Base-by-base conservation (phyloP, 805 yeast genomes). In the Dipodascus geniculatus region DNA sequence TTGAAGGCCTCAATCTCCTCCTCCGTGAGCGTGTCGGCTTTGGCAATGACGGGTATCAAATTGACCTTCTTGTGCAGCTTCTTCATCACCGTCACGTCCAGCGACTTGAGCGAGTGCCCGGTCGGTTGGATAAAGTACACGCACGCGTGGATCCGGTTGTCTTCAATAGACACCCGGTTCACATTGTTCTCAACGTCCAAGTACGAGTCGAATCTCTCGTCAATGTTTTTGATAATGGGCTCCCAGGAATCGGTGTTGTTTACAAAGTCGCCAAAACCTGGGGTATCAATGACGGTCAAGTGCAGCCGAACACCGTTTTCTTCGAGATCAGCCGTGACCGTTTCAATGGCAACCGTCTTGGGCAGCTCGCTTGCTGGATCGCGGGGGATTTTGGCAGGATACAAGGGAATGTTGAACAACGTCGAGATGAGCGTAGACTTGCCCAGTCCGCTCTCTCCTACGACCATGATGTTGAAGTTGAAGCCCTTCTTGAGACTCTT, bases 111-210 rank as follows among this genome's bases (percentile, higher is more conserved):
- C 48, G 87, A 81, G 71, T 93, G 99, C 57, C 96, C 98, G 23
- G 97, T 90, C 61, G 99, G 99, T 71, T 91, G 96, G 64, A 93
- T 86, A 63, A 93, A 91, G 72, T 90, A 93, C 58, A 93, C 73
- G 67, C 90, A 81, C 33, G 96, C 97, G 69, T 93, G 99, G 56
- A 93, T 80, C 65, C 99, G 82, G 64, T 83, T 79, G 71, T 93
- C 99, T 54, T 73, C 75, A 58, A 83, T 76, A 17, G 78, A 69
- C 14, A 84, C 71, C 68, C 97, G 81, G 70, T 82, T 82, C 55
- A 87, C 77, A 66, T 83, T 82, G 64, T 87, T 87, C 74, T 93
- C 99, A 51, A 82, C 81, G 70, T 93, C 98, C 71, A 93, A 80
- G 68, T 82, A 91, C 58, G 79, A 77, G 71, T 93, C 96, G 66